Conservation (phyloP, 345 rosid species). For the Acer yangbiense region DNA sequence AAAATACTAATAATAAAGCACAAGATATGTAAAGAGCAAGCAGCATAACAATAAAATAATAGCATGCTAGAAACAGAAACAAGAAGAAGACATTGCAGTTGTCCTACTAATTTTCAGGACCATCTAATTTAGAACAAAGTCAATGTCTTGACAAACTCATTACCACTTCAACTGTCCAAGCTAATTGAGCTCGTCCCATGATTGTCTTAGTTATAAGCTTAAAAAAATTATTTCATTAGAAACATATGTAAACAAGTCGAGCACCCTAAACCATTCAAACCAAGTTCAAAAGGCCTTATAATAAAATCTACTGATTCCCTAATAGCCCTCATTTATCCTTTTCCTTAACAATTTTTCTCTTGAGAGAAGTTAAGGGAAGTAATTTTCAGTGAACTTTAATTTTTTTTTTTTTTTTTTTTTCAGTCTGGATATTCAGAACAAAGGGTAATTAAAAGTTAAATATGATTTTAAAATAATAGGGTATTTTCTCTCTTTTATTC, state of each 20-base stretch:
- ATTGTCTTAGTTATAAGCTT: neutral
- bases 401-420: neutral
- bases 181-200: neutral
- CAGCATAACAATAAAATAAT: neutral
- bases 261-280: neutral
- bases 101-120: neutral
- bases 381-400: neutral
- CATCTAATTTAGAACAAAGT: neutral
- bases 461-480: neutral
- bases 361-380: neutral
- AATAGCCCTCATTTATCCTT: neutral
- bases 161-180: neutral
- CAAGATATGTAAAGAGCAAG: neutral
- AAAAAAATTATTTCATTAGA: neutral
- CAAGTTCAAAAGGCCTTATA: neutral
- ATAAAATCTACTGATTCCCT: neutral
- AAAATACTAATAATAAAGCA: neutral
- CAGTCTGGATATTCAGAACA: neutral
- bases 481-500: neutral
- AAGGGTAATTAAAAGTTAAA: neutral
- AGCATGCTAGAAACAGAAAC: neutral
- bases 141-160: neutral
- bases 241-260: constrained; percentile 8
- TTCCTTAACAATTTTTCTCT: neutral
- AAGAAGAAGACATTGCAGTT: neutral